Evolutionary conservation across 768 basidiomycete genomes (phyloP).

Genomic region (Boletus rufocinnamomeus): DNA sequence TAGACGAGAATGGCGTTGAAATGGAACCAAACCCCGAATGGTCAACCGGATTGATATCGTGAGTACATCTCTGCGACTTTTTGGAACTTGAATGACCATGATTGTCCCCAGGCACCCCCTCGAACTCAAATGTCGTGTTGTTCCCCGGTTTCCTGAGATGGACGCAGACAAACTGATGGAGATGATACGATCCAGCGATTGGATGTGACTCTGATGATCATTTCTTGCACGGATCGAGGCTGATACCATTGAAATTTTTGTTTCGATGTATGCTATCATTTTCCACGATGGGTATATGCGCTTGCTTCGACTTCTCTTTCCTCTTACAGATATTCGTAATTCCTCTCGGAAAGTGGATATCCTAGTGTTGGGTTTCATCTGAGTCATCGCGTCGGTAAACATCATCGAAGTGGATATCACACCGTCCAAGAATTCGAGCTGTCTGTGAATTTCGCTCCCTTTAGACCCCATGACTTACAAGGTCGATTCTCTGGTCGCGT

Average conservation of each 20-base stretch:
- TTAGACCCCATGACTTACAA: neutral
- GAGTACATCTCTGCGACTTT: conserved; percentile 7
- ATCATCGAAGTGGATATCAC: too few species aligned
- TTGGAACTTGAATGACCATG: conserved; percentile 4
- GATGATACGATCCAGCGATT: conserved; percentile 13
- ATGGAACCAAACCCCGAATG: conserved; percentile 27
- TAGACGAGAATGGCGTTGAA: conserved; percentile 31
- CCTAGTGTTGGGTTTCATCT: neutral
- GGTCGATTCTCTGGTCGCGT: neutral
- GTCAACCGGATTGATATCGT: conserved; percentile 34
- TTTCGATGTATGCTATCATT: neutral
- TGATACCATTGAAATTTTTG: neutral
- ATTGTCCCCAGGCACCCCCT: conserved; percentile 28
- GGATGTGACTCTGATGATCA: conserved; percentile 1
- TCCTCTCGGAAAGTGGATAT: neutral
- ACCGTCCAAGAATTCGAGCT: neutral
- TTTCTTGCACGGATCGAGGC: neutral
- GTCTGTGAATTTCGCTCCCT: neutral
- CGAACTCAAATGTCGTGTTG: conserved; percentile 31
- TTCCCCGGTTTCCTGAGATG: conserved; percentile 23
- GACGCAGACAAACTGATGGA: conserved; percentile 18
- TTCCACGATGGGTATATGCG: neutral
- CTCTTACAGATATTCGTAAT: neutral
- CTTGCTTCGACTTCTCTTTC: too few species aligned
- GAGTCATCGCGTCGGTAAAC: neutral